These are phyloP conservation scores for Gymnopilus junonius DNA, from an alignment of 768 basidiomycete genomes.

Conservation along the genomic window DNA sequence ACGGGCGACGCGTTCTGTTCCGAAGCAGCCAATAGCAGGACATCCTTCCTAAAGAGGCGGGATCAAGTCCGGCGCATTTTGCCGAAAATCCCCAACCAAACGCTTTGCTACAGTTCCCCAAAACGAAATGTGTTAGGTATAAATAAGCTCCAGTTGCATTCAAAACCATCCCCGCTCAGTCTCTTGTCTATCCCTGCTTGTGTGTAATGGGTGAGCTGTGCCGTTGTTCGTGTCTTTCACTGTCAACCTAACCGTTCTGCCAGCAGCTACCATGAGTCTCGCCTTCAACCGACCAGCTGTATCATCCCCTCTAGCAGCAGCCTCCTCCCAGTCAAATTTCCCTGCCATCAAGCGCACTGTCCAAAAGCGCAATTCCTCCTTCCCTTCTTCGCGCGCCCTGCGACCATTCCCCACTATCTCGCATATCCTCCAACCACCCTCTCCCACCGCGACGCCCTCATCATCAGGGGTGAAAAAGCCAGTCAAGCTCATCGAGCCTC, in stretches of 20 bases:
- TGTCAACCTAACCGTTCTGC: slow-evolving; percentile 4
- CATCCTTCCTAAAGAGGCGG: not conserved
- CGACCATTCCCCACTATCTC: slow-evolving; percentile 78
- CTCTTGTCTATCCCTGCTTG: slow-evolving; percentile 7
- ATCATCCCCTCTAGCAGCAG: slow-evolving; percentile 67
- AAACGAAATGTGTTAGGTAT: slow-evolving; percentile 30
- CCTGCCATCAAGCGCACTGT: slow-evolving; percentile 34
- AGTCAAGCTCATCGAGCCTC: slow-evolving; percentile 80
- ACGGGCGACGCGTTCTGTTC: slow-evolving; percentile 5
- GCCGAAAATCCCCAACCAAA: slow-evolving; percentile 38
- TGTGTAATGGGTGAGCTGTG: slow-evolving; percentile 42
- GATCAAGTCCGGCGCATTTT: slow-evolving; percentile 14
- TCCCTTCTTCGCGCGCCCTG: slow-evolving; percentile 75
- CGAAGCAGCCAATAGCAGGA: slow-evolving; percentile 7
- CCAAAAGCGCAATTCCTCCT: slow-evolving; percentile 53
- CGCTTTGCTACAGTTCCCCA: slow-evolving; percentile 17
- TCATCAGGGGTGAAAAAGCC: slow-evolving; percentile 39
- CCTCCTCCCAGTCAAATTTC: slow-evolving; percentile 33
- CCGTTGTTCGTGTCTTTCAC: slow-evolving; percentile 2
- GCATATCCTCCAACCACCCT: slow-evolving; percentile 39
- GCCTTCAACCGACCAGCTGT: slow-evolving; percentile 56
- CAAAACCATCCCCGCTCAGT: slow-evolving; percentile 19
- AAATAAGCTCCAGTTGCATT: slow-evolving; percentile 27
- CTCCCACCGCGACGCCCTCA: slow-evolving; percentile 31
- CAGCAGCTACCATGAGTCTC: slow-evolving; percentile 44